Conservation (phyloP, 352 stramenopile species). For the Phytophthora capsici region DNA sequence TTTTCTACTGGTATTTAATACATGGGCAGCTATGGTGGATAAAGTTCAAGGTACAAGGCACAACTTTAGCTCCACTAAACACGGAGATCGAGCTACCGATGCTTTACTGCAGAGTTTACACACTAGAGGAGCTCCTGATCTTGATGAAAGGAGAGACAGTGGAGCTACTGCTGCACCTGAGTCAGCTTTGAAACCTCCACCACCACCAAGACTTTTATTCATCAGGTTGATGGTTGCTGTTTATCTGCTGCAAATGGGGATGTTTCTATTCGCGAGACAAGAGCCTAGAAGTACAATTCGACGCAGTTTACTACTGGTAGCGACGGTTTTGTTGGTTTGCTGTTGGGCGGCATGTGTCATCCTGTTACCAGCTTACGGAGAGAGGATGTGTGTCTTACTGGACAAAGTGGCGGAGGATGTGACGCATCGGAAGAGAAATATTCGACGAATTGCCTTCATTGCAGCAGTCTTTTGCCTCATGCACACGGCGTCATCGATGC, state of each 20-base stretch:
- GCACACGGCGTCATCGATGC: conserved; percentile 49
- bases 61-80: conserved; percentile 3
- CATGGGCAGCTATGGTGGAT: conserved; percentile 72
- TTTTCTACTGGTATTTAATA: conserved; percentile 72
- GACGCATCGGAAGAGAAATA: conserved; percentile 56
- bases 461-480: conserved; percentile 64
- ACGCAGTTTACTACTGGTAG: conserved; percentile 52
- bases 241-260: conserved; percentile 56
- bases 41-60: conserved; percentile 39
- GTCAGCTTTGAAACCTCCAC: conserved; percentile 26
- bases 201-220: conserved; percentile 57
- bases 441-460: conserved; percentile 65
- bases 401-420: conserved; percentile 64
- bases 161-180: conserved; percentile 7
- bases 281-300: conserved; percentile 37
- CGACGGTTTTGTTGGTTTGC: conserved; percentile 51
- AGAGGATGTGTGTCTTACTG: conserved; percentile 60
- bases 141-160: conserved; percentile 30
- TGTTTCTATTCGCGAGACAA: conserved; percentile 48
- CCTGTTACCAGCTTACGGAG: conserved; percentile 58
- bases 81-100: conserved; percentile 7
- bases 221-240: conserved; percentile 57
- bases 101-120: conserved; percentile 33
- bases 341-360: conserved; percentile 61
- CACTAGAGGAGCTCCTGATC: conserved; percentile 23